Evolutionary conservation across 73 alveolate genomes (phyloP).

Genomic region (Urostyla sp.): DNA sequence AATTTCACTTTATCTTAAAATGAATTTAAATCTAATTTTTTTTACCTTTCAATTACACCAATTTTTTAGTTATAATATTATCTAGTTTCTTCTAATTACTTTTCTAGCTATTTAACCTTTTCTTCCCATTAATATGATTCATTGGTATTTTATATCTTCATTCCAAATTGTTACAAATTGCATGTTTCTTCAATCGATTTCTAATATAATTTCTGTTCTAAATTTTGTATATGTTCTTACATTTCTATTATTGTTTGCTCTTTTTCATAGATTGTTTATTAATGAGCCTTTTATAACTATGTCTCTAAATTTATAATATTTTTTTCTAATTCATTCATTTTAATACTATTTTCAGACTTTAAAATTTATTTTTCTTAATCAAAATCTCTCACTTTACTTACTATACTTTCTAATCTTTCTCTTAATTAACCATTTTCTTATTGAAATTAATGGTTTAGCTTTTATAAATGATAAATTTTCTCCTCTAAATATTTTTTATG

Average conservation of each 20-base stretch:
- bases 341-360: neutral
- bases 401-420: constrained; percentile 5
- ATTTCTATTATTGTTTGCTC: constrained; percentile 13
- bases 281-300: neutral
- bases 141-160: neutral
- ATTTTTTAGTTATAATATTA: constrained; percentile 12
- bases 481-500: neutral
- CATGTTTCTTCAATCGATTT: neutral
- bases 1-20: neutral
- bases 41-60: neutral
- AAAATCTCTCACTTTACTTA: constrained; percentile 16
- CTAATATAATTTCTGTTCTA: constrained; percentile 2
- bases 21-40: constrained; percentile 4
- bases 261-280: neutral
- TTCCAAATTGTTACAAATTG: neutral
- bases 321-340: constrained; percentile 3
- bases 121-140: neutral
- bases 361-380: constrained; percentile 4
- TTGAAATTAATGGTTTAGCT: constrained; percentile 7
- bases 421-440: neutral
- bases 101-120: neutral
- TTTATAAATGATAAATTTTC: constrained; percentile 1
- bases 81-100: constrained; percentile 10
- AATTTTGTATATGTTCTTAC: constrained; percentile 5
- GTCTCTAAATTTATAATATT: neutral